Percentiles rank a stretch among this genome's conserved stretches.
Evolutionary conservation across 306 rosid genomes (phyloP).

Genomic region (Medicago ruthenica): DNA sequence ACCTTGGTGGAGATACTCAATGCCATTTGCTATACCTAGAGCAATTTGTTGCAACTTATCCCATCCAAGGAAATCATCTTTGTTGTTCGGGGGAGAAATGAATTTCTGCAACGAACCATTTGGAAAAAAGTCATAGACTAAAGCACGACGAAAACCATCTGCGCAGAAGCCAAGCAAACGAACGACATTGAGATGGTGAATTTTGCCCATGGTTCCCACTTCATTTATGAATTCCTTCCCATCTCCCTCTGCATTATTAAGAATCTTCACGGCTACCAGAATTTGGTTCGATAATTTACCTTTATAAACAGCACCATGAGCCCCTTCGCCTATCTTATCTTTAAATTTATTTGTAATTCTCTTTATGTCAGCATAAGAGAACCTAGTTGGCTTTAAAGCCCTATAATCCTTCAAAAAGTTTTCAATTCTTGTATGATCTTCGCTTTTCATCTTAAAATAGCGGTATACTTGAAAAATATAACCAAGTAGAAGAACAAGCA

Average conservation of each 20-base stretch:
- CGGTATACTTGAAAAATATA: background rate
- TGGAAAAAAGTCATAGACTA: slow-evolving; percentile 21
- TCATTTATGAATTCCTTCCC: slow-evolving; percentile 50
- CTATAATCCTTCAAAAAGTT: slow-evolving; percentile 31
- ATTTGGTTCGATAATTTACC: slow-evolving; percentile 27
- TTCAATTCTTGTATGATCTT: slow-evolving; percentile 22
- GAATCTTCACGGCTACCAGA: slow-evolving; percentile 17
- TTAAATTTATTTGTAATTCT: slow-evolving; percentile 31
- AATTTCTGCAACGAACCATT: slow-evolving; percentile 25
- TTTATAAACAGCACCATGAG: slow-evolving; percentile 32
- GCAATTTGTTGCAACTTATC: slow-evolving; percentile 8
- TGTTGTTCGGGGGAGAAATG: background rate
- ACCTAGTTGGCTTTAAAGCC: slow-evolving; percentile 29
- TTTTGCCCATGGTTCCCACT: slow-evolving; percentile 40
- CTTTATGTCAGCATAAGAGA: slow-evolving; percentile 25
- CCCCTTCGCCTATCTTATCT: slow-evolving; percentile 20
- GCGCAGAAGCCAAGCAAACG: slow-evolving; percentile 51
- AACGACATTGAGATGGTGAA: slow-evolving; percentile 49
- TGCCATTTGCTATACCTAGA: slow-evolving; percentile 7
- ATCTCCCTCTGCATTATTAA: slow-evolving; percentile 3
- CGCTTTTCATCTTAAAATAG: background rate
- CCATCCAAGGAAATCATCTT: slow-evolving; percentile 1
- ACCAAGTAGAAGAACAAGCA: background rate
- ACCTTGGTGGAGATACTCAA: slow-evolving; percentile 29
- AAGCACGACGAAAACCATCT: slow-evolving; percentile 24